Evolutionary conservation across 2,329 filamentous ascomycete genomes (phyloP).

Genomic region (Neopestalotiopsis sp.): DNA sequence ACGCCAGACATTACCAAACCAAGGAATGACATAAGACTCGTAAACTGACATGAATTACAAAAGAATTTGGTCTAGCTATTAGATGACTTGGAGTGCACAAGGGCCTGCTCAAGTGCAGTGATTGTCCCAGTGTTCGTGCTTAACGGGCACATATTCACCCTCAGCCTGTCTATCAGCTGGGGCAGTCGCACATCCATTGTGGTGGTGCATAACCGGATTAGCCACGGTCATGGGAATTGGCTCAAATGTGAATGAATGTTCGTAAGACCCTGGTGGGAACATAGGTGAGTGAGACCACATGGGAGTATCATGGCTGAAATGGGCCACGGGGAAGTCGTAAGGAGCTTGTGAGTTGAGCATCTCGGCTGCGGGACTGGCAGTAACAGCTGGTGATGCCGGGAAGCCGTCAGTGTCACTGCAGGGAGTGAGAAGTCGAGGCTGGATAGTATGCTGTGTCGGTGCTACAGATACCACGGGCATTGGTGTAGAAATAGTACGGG

Average conservation of each 20-base stretch:
- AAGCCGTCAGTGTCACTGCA: slow-evolving; percentile 56
- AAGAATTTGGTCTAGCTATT: background rate
- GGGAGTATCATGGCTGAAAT: slow-evolving; percentile 35
- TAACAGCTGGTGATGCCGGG: slow-evolving; percentile 34
- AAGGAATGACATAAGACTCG: background rate
- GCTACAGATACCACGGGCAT: slow-evolving; percentile 32
- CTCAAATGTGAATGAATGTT: slow-evolving; percentile 46
- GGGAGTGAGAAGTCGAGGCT: slow-evolving; percentile 53
- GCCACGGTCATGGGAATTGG: slow-evolving; percentile 40
- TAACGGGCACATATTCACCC: slow-evolving; percentile 37
- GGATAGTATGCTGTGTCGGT: slow-evolving; percentile 39
- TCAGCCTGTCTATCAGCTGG: slow-evolving; percentile 32
- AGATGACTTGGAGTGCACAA: background rate
- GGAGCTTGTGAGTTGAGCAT: slow-evolving; percentile 36
- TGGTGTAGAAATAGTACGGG: slow-evolving; percentile 33
- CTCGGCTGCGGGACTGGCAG: slow-evolving; percentile 39
- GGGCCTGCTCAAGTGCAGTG: slow-evolving; percentile 19
- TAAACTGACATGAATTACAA: background rate
- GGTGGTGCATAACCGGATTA: slow-evolving; percentile 37
- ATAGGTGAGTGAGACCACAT: slow-evolving; percentile 30
- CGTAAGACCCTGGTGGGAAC: slow-evolving; percentile 35
- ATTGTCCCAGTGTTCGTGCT: slow-evolving; percentile 42
- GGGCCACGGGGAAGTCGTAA: slow-evolving; percentile 36
- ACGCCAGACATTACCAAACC: background rate
- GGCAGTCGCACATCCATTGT: slow-evolving; percentile 32